These are phyloP conservation scores for Canavalia ensiformis DNA, from an alignment of 306 rosid species.

Conservation along the genomic window DNA sequence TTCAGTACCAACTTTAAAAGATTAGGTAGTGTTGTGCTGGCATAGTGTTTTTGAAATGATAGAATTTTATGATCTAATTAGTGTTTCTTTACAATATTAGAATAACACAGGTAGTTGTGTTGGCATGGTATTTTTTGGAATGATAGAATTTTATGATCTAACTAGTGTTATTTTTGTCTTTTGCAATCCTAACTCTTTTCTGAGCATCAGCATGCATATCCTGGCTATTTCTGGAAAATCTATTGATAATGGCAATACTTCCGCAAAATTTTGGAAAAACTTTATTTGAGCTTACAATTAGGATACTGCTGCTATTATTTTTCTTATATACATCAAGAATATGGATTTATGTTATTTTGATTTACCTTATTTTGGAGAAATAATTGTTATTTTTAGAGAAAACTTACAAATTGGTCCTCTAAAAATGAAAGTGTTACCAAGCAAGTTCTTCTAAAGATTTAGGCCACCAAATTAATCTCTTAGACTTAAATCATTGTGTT, in stretches of 20 bases:
- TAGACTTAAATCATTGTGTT: no score
- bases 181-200: slow-evolving; percentile 12
- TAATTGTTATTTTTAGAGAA: not conserved
- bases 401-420: no score
- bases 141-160: slow-evolving; percentile 8
- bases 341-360: slow-evolving; percentile 3
- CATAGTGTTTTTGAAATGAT: not conserved
- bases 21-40: not conserved
- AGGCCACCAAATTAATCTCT: no score
- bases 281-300: slow-evolving; percentile 11
- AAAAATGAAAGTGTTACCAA: no score
- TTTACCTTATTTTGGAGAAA: slow-evolving; percentile 12
- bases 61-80: slow-evolving; percentile 5
- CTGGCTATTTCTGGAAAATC: slow-evolving; percentile 6
- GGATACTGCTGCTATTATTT: slow-evolving; percentile 9
- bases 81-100: not conserved
- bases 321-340: not conserved
- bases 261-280: not conserved
- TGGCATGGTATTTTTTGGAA: slow-evolving; percentile 6
- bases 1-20: not conserved
- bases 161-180: not conserved
- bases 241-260: not conserved
- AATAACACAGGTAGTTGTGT: slow-evolving; percentile 11
- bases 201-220: slow-evolving; percentile 13
- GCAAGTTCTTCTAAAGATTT: no score